Evolutionary conservation across 169 alveolate species (phyloP), one percentile per base, ranked within the genome.

Genomic region (Plasmodium coatneyi): DNA sequence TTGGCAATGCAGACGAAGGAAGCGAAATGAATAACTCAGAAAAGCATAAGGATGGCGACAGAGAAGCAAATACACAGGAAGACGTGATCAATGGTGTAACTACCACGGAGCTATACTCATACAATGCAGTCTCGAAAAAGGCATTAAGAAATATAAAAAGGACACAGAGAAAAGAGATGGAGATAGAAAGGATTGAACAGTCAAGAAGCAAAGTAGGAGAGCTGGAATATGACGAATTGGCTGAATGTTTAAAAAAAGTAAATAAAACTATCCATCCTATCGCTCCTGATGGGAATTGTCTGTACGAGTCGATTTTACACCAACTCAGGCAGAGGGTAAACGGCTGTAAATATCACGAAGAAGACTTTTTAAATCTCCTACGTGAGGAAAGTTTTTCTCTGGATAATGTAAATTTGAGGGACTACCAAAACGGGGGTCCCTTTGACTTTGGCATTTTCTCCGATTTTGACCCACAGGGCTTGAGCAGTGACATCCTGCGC

Each of bases 211-310:
- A 87, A 79, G 16, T 32, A 19, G 87, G 90, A 25, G 90, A 87
- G 32, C 39, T 36, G 60, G 93, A 87, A 78, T 87, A 79, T 87
- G 49, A 79, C 14, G 46, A 76, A 79, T 87, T 87, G 71, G 41
- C 39, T 22, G 72, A 79, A 28, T 60, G 34, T 1, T 80, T 87
- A 56, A 87, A 87, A 39, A 22, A 36, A 56, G 43, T 56, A 71
- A 87, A 87, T 60, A 79, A 87, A 34, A 87, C 83, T 1, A 87
- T 87, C 46, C 71, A 78, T 56, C 72, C 93, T 46, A 87, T 87
- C 25, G 83, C 93, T 32, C 90, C 93, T 10, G 93, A 87, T 46
- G 93, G 93, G 22, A 87, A 87, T 66, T 87, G 93, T 43, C 71
- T 87, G 79, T 87, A 87, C 36, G 93, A 87, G 34, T 87, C 93